Conservation (phyloP, 2,329 filamentous ascomycete genomes). For the Sporothrix curviconia region DNA sequence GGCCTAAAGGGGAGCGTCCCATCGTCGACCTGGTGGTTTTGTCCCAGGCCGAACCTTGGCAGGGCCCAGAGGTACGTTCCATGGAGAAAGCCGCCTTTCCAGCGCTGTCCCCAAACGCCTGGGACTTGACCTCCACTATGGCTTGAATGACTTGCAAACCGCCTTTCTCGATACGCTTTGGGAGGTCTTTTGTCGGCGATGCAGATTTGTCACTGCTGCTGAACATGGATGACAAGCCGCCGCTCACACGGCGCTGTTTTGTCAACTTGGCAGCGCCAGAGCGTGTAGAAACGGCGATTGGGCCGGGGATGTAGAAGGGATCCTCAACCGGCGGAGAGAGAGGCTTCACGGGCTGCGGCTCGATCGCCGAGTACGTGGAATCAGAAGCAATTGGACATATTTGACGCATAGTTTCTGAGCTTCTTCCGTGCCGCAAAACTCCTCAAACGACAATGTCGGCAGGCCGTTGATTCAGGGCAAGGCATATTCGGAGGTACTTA, state of each 20-base stretch:
- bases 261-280: slow-evolving; percentile 4
- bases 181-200: slow-evolving; percentile 1
- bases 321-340: slow-evolving; percentile 8
- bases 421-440: slow-evolving; percentile 13
- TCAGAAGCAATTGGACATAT: slow-evolving; percentile 12
- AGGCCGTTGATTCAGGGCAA: neutral
- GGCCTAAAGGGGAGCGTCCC: neutral
- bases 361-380: slow-evolving; percentile 1
- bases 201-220: slow-evolving; percentile 3
- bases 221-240: slow-evolving; percentile 12
- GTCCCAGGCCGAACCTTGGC: neutral
- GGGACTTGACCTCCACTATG: too few relatives aligned
- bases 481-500: too few relatives aligned
- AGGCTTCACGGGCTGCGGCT: slow-evolving; percentile 10
- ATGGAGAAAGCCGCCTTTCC: neutral
- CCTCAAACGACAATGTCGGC: slow-evolving; percentile 13
- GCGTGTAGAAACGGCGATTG: neutral
- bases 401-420: slow-evolving; percentile 9
- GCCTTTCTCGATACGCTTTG: slow-evolving; percentile 10
- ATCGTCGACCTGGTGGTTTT: neutral
- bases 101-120: too few relatives aligned
- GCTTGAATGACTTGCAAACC: too few relatives aligned
- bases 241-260: slow-evolving; percentile 11
- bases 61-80: slow-evolving; percentile 4
- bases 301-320: neutral